Conservation (phyloP, 495 filamentous ascomycete species). For the Jackrogersella multiformis region DNA sequence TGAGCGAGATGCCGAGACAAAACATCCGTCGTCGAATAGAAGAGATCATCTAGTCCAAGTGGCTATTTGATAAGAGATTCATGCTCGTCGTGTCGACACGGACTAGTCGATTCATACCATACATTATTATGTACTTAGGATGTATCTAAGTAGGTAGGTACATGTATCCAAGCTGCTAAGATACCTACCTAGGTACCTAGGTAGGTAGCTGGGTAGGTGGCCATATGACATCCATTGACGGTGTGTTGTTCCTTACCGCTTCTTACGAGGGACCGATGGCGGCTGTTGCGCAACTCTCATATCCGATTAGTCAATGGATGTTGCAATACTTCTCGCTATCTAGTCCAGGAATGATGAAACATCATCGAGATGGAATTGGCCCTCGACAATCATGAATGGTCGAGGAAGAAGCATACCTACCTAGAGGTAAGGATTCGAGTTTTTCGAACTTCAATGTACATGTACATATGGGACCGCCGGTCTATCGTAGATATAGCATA, state of each 20-base stretch:
- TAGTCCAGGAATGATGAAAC: slow-evolving; percentile 30
- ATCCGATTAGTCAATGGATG: slow-evolving; percentile 32
- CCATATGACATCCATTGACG: neutral
- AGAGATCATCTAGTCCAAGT: slow-evolving; percentile 2
- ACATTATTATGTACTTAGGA: no score
- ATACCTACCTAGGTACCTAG: no score
- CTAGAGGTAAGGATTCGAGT: neutral
- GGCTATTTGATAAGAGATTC: slow-evolving; percentile 13
- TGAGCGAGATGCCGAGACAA: slow-evolving; percentile 11
- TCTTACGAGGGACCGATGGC: slow-evolving; percentile 23
- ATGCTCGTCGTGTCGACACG: slow-evolving; percentile 8
- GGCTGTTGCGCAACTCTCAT: slow-evolving; percentile 28
- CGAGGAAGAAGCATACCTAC: no score
- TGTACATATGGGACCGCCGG: slow-evolving; percentile 1
- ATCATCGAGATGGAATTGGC: slow-evolving; percentile 26
- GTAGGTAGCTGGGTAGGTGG: neutral
- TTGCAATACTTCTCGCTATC: slow-evolving; percentile 40
- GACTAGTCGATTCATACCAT: slow-evolving; percentile 13
- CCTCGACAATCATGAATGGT: slow-evolving; percentile 25
- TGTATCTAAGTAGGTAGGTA: no score
- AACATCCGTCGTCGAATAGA: slow-evolving; percentile 11
- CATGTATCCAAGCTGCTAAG: neutral
- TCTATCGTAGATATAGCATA: neutral
- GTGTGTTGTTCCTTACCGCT: slow-evolving; percentile 24
- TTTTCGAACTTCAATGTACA: neutral